Conservation (phyloP, 208 protist genomes). For the Crithidia bombi region DNA sequence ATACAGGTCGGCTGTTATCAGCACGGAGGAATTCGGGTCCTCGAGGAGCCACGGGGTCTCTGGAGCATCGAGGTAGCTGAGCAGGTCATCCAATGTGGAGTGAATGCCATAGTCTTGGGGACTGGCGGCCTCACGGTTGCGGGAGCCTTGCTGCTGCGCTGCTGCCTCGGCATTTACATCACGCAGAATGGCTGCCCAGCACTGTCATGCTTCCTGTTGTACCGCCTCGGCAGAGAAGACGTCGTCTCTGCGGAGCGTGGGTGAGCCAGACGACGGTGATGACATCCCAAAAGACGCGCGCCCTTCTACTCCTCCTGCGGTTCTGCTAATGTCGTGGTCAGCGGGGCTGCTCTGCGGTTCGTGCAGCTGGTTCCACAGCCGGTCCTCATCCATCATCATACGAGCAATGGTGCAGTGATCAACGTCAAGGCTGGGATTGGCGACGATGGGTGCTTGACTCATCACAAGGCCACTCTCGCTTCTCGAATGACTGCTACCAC, state of each 20-base stretch:
- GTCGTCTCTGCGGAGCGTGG: too few species aligned
- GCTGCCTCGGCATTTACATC: slow-evolving; percentile 24
- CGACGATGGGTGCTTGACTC: background rate
- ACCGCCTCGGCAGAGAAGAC: slow-evolving; percentile 6
- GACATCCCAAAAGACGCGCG: background rate
- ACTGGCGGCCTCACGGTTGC: background rate
- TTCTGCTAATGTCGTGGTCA: background rate
- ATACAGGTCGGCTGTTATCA: slow-evolving; percentile 21
- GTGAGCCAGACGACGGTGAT: background rate
- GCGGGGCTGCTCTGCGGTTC: background rate
- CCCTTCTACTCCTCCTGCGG: background rate
- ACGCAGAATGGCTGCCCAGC: slow-evolving; percentile 12
- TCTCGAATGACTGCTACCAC: background rate
- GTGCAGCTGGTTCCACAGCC: slow-evolving; percentile 7
- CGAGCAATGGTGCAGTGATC: slow-evolving; percentile 25
- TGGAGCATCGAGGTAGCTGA: slow-evolving; percentile 13
- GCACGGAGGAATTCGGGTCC: slow-evolving; percentile 8
- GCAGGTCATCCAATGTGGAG: slow-evolving; percentile 8
- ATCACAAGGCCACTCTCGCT: background rate
- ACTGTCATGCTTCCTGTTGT: slow-evolving; percentile 12
- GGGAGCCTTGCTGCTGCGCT: slow-evolving; percentile 16
- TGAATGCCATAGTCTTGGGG: background rate
- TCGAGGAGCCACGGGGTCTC: slow-evolving; percentile 32
- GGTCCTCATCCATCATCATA: slow-evolving; percentile 8
- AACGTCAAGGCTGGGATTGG: slow-evolving; percentile 13